Evolutionary conservation across 2,329 filamentous ascomycete species (phyloP), one percentile per base, ranked within the genome.

Genomic region (Hymenoscyphus albidus): DNA sequence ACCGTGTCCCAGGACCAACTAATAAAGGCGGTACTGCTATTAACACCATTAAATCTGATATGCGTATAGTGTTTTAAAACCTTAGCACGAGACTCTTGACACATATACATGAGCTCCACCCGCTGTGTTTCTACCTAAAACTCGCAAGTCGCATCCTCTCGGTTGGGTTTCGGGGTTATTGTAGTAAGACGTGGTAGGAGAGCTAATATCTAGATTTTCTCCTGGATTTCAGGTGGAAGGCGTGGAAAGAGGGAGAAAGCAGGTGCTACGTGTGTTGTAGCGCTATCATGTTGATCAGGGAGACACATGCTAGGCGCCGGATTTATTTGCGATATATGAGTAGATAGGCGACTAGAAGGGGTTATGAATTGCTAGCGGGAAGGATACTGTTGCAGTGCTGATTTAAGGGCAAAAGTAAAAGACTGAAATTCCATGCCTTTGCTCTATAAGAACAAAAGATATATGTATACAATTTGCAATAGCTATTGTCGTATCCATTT

Each of bases 141-240:
- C 51, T 64, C 44, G 48, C 44, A 16, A 57, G 44, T 64, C 16
- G 60, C 55, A 56, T 59, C 14, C 59, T 55, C 57, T 44, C 27
- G 57, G 62, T 64, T 48, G 22, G 60, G 62, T 51, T 42, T 58
- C 35, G 44, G 58, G 16, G 62, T 64, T 18, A 64, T 64, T 22
- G 62, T 64, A 42, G 60, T 57, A 27, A 64, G 44, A 31, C 58
- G 62, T 40, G 27, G 54, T 22, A 31, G 57, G 59, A 63, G 57
- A 51, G 62, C 42, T 32, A 44, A 51, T 32, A 38, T 60, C 57
- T 42, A 63, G 48, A 63, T 60, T 51, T 63, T 54, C 32, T 44
- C 60, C 57, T 35, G 57, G 38, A 63, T 56, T 63, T 63, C 62
- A 44, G 59, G 57, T 40, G 62, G 62, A 63, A 63, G 62, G 38